Percentiles rank a stretch among this genome's conserved stretches.
Evolutionary conservation across 2,329 filamentous ascomycete species (phyloP).

Genomic region (Metarhizium humberi): DNA sequence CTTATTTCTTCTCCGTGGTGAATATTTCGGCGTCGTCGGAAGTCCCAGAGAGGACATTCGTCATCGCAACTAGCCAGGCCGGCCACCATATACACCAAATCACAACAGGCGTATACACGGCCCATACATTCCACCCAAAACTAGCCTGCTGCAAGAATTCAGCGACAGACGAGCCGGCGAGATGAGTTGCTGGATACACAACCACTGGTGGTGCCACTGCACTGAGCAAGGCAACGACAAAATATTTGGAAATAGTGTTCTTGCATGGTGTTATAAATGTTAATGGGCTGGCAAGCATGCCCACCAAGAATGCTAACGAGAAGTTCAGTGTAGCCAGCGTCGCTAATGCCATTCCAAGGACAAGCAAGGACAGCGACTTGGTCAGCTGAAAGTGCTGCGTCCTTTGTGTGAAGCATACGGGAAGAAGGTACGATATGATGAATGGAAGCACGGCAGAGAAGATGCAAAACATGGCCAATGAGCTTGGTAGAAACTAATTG

Average conservation of each 20-base stretch:
- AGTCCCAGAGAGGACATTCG: slow-evolving; percentile 39
- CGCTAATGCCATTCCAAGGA: slow-evolving; percentile 85
- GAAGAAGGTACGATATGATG: slow-evolving; percentile 45
- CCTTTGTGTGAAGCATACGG: slow-evolving; percentile 42
- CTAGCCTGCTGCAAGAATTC: slow-evolving; percentile 62
- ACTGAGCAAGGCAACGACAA: slow-evolving; percentile 44
- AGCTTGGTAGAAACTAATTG: slow-evolving; percentile 44
- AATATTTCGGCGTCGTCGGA: slow-evolving; percentile 5
- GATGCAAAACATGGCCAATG: slow-evolving; percentile 49
- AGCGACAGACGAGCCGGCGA: slow-evolving; percentile 33
- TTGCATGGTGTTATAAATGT: slow-evolving; percentile 56
- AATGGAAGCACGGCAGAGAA: slow-evolving; percentile 48
- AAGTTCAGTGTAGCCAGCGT: slow-evolving; percentile 95
- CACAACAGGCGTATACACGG: slow-evolving; percentile 79
- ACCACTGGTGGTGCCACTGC: slow-evolving; percentile 53
- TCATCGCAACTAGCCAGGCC: slow-evolving; percentile 64
- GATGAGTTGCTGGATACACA: slow-evolving; percentile 34
- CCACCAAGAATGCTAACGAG: slow-evolving; percentile 76
- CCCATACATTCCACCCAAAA: slow-evolving; percentile 83
- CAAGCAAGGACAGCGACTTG: slow-evolving; percentile 85
- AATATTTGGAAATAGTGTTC: slow-evolving; percentile 27
- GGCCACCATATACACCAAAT: slow-evolving; percentile 97
- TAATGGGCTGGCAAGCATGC: slow-evolving; percentile 67
- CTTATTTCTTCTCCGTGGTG: not conserved
- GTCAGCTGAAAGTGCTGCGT: slow-evolving; percentile 67